Base-by-base conservation (phyloP, 2,329 filamentous ascomycete genomes). In the Fusarium foetens region DNA sequence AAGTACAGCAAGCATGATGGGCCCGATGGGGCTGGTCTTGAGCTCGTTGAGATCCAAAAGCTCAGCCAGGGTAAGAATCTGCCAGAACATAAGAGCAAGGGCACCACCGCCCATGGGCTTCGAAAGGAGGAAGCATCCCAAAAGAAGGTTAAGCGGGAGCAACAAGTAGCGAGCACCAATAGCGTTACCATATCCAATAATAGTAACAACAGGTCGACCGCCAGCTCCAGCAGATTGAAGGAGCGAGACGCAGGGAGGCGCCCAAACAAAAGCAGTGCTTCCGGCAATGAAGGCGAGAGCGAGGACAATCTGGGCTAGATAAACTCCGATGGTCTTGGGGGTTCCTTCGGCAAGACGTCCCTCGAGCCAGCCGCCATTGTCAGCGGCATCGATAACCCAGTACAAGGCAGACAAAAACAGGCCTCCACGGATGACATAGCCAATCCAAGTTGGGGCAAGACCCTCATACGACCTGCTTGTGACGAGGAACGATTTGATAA, bases 81-180 rank as follows among this genome's bases (percentile, higher is more conserved):
- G 95, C 90, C 95, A 95, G 67, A 94, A 85, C 81, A 96, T 90
- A 55, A 98, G 85, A 12, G 90, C 93, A 55, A 98, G 88, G 2
- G 94, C 91, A 54, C 94, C 95, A 64, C 91, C 91, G 57, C 96
- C 96, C 93, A 99, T 97, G 21, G 96, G 96, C 80, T 98, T 98
- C 71, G 95, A 93, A 31, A 98, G 87, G 12, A 98, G 87, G 59
- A 94, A 89, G 63, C 94, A 89, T 2, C 91, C 92, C 13, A 93
- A 87, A 31, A 94, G 87, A 81, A 97, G 90, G 79, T 95, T 94
- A 73, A 94, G 86, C 6, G 94, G 88, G 11, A 98, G 87, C 38
- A 98, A 86, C 73, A 97, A 91, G 82, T 97, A 98, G 33, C 95
- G 92, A 2, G 94, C 92, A 64, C 96, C 96, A 78, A 97, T 92